These are phyloP conservation scores for Colletotrichum limetticola DNA, from an alignment of 2,329 filamentous ascomycete species.

Conservation along the genomic window DNA sequence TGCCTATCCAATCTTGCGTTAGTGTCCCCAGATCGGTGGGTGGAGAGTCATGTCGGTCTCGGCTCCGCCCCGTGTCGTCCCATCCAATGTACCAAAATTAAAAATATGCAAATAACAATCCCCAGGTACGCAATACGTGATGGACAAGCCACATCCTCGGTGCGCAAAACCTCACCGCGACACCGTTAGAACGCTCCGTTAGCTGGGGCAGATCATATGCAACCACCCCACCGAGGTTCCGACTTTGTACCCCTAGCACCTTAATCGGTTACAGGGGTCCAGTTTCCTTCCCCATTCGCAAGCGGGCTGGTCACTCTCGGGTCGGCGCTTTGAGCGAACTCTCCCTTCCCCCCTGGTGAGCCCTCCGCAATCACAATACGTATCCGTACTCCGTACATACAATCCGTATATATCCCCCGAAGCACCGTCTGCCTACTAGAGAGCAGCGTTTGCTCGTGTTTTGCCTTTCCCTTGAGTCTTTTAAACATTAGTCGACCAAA, in stretches of 20 bases:
- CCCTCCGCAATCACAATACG: conserved; percentile 32
- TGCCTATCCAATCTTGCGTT: neutral
- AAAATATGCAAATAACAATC: conserved; percentile 28
- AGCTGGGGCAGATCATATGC: conserved; percentile 32
- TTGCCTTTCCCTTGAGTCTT: conserved; percentile 7
- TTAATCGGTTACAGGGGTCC: conserved; percentile 33
- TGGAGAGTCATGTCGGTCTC: conserved; percentile 21
- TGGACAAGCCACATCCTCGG: conserved; percentile 27
- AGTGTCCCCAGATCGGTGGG: neutral
- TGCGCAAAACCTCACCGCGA: conserved; percentile 9
- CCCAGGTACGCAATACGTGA: neutral
- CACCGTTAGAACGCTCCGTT: conserved; percentile 26
- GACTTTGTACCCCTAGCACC: conserved; percentile 26
- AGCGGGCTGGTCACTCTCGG: conserved; percentile 23
- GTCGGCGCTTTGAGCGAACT: conserved; percentile 25
- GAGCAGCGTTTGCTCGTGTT: conserved; percentile 10
- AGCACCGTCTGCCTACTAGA: conserved; percentile 4
- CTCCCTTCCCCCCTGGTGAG: conserved; percentile 25
- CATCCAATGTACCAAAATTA: conserved; percentile 20
- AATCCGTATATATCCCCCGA: conserved; percentile 32
- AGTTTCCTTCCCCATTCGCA: conserved; percentile 27
- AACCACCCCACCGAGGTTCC: conserved; percentile 32
- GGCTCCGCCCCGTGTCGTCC: conserved; percentile 24
- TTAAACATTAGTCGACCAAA: conserved; percentile 1
- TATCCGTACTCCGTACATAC: conserved; percentile 15